A percentile compares a stretch with the other conserved stretches of the same genome.
These are phyloP conservation scores for Lenzites betulinus DNA, from an alignment of 768 basidiomycete species.

Conservation along the genomic window DNA sequence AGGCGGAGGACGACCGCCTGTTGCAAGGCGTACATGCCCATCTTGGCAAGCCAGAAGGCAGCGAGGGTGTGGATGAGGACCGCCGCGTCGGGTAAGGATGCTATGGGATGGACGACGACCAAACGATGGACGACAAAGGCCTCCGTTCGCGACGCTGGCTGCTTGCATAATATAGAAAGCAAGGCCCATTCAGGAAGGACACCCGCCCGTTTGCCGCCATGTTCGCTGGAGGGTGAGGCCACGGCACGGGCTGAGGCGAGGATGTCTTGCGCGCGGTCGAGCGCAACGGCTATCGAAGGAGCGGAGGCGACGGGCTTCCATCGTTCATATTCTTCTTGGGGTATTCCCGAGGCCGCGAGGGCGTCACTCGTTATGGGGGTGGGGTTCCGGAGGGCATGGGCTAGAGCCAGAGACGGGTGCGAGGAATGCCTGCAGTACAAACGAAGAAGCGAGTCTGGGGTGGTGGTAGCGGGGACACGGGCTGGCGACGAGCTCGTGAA, in stretches of 20 bases:
- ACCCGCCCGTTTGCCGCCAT: background rate
- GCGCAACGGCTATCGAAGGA: background rate
- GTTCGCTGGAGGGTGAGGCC: background rate
- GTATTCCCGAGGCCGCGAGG: background rate
- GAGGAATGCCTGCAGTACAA: background rate
- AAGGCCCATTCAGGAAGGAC: slow-evolving; percentile 54
- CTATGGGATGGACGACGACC: slow-evolving; percentile 41
- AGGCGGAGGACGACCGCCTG: slow-evolving; percentile 34
- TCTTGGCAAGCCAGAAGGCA: slow-evolving; percentile 50
- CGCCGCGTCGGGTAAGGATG: slow-evolving; percentile 35
- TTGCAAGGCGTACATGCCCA: slow-evolving; percentile 49
- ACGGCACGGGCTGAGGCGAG: background rate
- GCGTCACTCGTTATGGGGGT: too few species aligned
- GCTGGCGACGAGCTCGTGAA: too few species aligned
- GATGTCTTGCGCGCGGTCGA: background rate
- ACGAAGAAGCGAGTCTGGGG: background rate
- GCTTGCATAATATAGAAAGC: slow-evolving; percentile 48
- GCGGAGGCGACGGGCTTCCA: slow-evolving; percentile 14
- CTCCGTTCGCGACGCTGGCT: slow-evolving; percentile 46
- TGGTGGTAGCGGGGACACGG: background rate
- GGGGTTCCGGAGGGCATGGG: background rate
- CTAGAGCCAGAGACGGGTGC: background rate
- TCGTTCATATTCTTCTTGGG: background rate
- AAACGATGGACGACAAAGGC: slow-evolving; percentile 48
- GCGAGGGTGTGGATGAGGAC: slow-evolving; percentile 50